Evolutionary conservation across 1,284 basidiomycete genomes (phyloP).

Genomic region (Amylostereum areolatum): DNA sequence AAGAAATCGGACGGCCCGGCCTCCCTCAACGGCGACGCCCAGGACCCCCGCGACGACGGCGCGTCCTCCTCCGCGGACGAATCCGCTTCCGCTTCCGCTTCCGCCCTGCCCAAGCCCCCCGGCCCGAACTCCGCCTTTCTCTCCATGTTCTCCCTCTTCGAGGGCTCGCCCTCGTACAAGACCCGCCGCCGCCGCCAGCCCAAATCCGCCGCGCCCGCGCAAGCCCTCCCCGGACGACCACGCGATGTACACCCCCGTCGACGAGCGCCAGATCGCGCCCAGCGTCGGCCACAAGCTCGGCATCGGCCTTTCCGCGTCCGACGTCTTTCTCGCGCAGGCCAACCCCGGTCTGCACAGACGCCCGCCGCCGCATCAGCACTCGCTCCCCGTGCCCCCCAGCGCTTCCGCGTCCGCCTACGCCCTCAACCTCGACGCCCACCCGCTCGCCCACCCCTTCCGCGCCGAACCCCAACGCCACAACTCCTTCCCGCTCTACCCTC

Average conservation of each 20-base stretch:
- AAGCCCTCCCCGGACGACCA: not conserved
- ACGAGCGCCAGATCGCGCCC: conserved; percentile 14
- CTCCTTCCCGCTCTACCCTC: conserved; percentile 12
- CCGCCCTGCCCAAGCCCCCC: conserved; percentile 15
- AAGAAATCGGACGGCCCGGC: conserved; percentile 49
- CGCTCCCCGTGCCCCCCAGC: conserved; percentile 1
- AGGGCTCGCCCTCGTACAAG: conserved; percentile 82
- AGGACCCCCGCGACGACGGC: conserved; percentile 16
- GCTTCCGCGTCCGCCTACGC: conserved; percentile 7
- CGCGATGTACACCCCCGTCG: conserved; percentile 3
- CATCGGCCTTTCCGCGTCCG: conserved; percentile 8
- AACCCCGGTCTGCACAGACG: conserved; percentile 7
- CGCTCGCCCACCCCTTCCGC: conserved; percentile 5
- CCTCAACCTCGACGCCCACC: conserved; percentile 1
- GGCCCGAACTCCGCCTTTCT: conserved; percentile 47
- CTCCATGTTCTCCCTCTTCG: conserved; percentile 69
- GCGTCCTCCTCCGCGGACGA: conserved; percentile 18
- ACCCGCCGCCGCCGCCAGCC: conserved; percentile 47
- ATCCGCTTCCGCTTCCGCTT: conserved; percentile 15
- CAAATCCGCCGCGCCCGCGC: conserved; percentile 10
- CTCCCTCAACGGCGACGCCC: conserved; percentile 25
- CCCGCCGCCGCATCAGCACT: conserved; percentile 4
- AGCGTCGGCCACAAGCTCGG: conserved; percentile 12
- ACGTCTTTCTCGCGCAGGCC: conserved; percentile 14
- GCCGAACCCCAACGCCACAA: conserved; percentile 8